Conservation (phyloP, 192 early-diverging fungal species). For the Funneliformis mosseae region DNA sequence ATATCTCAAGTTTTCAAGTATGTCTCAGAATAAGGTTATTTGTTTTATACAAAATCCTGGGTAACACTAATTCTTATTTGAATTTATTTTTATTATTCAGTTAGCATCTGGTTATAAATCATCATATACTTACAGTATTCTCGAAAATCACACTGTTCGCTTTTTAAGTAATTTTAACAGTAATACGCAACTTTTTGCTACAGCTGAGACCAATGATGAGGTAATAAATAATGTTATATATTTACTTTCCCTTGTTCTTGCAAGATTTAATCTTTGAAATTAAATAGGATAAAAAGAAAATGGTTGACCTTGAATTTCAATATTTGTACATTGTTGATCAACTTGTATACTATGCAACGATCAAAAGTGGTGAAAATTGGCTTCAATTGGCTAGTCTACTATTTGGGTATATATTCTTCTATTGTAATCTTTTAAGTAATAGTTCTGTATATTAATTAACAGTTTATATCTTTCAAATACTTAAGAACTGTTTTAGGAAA, state of each 20-base stretch:
- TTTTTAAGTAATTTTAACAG: conserved; percentile 64
- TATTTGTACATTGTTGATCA: conserved; percentile 78
- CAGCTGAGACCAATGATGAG: conserved; percentile 38
- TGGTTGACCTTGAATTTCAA: conserved; percentile 63
- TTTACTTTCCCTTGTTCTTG: neutral
- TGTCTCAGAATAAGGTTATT: neutral
- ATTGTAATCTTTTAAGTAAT: too few relatives aligned
- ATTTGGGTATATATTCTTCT: conserved; percentile 54
- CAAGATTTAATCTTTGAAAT: neutral
- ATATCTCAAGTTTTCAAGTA: conserved; percentile 68
- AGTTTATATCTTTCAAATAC: neutral
- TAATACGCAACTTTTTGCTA: conserved; percentile 39
- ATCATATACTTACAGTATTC: conserved; percentile 58
- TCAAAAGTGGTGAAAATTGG: conserved; percentile 72
- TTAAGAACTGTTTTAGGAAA: conserved; percentile 50
- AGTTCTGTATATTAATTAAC: neutral
- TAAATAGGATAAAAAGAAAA: conserved; percentile 44
- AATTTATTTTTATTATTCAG: conserved; percentile 24
- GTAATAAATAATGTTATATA: neutral
- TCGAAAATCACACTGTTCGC: conserved; percentile 66
- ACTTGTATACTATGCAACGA: conserved; percentile 74
- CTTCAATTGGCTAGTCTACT: conserved; percentile 67
- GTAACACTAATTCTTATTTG: neutral
- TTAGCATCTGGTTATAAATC: conserved; percentile 66
- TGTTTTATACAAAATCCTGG: neutral